A percentile compares a stretch with the other conserved stretches of the same genome.
phyloP scores from a whole-genome alignment of 805 yeast species.

The Ogataea degrootiae region DNA sequence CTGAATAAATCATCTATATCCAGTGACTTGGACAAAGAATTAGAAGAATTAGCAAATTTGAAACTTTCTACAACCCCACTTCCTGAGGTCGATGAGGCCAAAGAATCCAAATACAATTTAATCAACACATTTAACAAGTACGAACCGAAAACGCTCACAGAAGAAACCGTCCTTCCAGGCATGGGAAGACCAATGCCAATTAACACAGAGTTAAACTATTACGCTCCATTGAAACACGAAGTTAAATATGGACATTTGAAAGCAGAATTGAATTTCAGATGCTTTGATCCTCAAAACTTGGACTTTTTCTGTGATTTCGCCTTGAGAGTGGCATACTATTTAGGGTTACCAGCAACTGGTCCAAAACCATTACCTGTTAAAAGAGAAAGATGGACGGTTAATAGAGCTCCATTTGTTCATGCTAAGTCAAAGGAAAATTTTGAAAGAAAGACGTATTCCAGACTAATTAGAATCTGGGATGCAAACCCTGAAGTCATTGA shows the following conservation, averaged over 20 bases:
- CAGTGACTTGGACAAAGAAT: conserved; percentile 18
- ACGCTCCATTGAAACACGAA: conserved; percentile 70
- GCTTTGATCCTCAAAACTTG: conserved; percentile 65
- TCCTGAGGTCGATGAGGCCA: conserved; percentile 14
- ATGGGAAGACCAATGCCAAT: conserved; percentile 66
- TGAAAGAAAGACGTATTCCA: conserved; percentile 78
- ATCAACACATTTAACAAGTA: conserved; percentile 28
- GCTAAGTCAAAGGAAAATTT: conserved; percentile 94
- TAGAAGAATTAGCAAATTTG: conserved; percentile 25
- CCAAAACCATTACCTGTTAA: conserved; percentile 64
- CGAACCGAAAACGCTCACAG: conserved; percentile 34
- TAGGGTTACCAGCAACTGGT: conserved; percentile 82
- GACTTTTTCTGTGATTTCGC: conserved; percentile 82
- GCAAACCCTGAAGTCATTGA: conserved; percentile 82
- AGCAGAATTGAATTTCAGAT: conserved; percentile 71
- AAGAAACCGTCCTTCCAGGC: conserved; percentile 30
- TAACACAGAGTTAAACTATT: conserved; percentile 75
- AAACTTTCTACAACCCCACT: conserved; percentile 12
- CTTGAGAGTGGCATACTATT: conserved; percentile 81
- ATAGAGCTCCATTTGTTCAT: conserved; percentile 87
- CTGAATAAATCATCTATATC: not conserved
- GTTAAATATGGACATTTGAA: conserved; percentile 68
- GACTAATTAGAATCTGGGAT: conserved; percentile 74
- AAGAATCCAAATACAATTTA: conserved; percentile 18
- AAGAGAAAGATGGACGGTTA: conserved; percentile 89